Evolutionary conservation across 2,329 filamentous ascomycete species (phyloP), one percentile per base, ranked within the genome.

Genomic region (Gnomoniopsis sp.): DNA sequence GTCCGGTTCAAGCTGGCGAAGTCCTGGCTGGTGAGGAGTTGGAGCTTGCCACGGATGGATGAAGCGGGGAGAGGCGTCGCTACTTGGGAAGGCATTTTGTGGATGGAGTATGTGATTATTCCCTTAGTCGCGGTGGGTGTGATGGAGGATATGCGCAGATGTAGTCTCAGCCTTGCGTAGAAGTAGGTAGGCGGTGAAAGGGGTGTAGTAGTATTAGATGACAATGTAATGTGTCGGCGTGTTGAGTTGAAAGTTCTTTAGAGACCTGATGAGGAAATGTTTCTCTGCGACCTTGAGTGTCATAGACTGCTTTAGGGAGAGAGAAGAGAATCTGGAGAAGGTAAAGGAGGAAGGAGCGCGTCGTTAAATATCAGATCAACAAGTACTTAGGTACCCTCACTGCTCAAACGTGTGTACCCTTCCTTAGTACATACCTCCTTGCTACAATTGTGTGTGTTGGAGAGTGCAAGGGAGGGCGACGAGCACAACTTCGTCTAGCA

Each of bases 1-100:
- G 78, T 80, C 38, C 78, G 79, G 66, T 76, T 81, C 65, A 85
- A 73, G 69, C 77, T 82, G 63, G 77, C 76, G 66, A 80, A 80
- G 59, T 85, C 82, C 58, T 82, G 77, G 21, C 74, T 73, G 48
- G 76, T 78, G 65, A 77, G 69, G 55, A 79, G 67, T 60, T 75
- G 73, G 58, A 79, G 72, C 57, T 70, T 74, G 64, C 77, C 76
- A 67, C 77, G 77, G 47, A 76, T 71, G 50, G 77, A 73, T 63
- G 79, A 74, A 67, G 82, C 74, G 57, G 80, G 74, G 59, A 80
- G 70, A 8, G 81, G 77, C 22, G 79, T 72, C 57, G 74, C 72
- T 64, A 78, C 70, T 63, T 79, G 76, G 52, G 68, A 67, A 66
- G 77, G 73, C 77, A 79, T 79, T 57, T 68, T 47, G 44, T 23